Evolutionary conservation across 345 rosid genomes (phyloP).

Genomic region (Eucalyptus pauciflora): DNA sequence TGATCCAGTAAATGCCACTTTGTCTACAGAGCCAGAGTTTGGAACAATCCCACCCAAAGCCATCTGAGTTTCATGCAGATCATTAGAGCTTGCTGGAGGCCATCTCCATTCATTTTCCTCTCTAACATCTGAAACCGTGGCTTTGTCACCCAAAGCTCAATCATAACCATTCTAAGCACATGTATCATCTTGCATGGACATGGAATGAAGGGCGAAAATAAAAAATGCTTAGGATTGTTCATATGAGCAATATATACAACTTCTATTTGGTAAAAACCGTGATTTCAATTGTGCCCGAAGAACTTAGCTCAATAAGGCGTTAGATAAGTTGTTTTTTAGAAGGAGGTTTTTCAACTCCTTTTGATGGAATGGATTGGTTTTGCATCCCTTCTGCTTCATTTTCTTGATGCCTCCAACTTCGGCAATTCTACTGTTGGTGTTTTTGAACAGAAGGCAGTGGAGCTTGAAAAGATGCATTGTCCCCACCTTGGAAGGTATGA

Average conservation of each 20-base stretch:
- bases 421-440: too few species aligned
- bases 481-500: too few species aligned
- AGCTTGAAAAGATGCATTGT: too few species aligned
- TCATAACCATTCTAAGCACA: neutral
- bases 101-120: neutral
- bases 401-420: too few species aligned
- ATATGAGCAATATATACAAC: neutral
- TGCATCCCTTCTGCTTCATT: neutral
- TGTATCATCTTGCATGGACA: neutral
- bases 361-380: accelerated
- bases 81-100: neutral
- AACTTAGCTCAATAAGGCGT: neutral
- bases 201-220: neutral
- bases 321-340: neutral
- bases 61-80: neutral
- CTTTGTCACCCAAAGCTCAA: neutral
- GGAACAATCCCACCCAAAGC: neutral
- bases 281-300: neutral
- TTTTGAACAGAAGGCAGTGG: too few species aligned
- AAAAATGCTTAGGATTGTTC: neutral
- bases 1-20: neutral
- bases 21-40: neutral
- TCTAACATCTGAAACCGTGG: neutral
- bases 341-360: accelerated
- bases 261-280: neutral